Percentiles rank a stretch among this genome's conserved stretches.
phyloP scores from a whole-genome alignment of 805 yeast genomes.

The Suhomyces xylopsoci region DNA sequence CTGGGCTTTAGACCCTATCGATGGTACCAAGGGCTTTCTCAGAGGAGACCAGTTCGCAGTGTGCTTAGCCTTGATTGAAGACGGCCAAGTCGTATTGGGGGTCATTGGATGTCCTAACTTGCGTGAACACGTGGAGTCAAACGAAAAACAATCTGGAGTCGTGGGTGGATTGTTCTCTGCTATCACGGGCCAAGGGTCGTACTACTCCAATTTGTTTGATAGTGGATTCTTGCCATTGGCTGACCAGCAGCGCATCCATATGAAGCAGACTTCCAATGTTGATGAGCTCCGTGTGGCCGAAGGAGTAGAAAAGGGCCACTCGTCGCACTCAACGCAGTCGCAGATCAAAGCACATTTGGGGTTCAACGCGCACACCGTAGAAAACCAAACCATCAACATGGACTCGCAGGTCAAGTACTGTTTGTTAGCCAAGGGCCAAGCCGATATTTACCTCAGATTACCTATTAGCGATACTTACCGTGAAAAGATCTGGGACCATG shows the following conservation, averaged over 20 bases:
- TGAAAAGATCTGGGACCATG: conserved; percentile 99
- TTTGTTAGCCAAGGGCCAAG: conserved; percentile 83
- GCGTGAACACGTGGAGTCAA: conserved; percentile 46
- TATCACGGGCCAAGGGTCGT: conserved; percentile 65
- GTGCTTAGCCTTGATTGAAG: conserved; percentile 83
- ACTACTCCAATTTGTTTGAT: conserved; percentile 42
- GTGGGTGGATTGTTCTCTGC: conserved; percentile 79
- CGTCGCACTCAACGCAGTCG: conserved; percentile 84
- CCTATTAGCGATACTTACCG: conserved; percentile 75
- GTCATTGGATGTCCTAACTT: conserved; percentile 96
- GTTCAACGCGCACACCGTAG: conserved; percentile 47
- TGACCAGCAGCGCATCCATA: conserved; percentile 41
- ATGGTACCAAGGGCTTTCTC: conserved; percentile 94
- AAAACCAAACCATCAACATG: conserved; percentile 65
- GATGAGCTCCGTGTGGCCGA: conserved; percentile 69
- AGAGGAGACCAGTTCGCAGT: conserved; percentile 97
- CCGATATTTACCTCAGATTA: conserved; percentile 85
- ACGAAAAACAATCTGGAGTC: conserved; percentile 29
- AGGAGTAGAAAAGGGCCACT: conserved; percentile 94
- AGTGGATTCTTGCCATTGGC: conserved; percentile 31
- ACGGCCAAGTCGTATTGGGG: conserved; percentile 83
- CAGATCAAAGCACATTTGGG: conserved; percentile 62
- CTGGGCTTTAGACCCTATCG: conserved; percentile 98
- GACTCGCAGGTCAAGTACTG: conserved; percentile 98
- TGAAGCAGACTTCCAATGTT: conserved; percentile 49